Base-by-base conservation (phyloP, 305 asterid species). In the Fraxinus dipetala region DNA sequence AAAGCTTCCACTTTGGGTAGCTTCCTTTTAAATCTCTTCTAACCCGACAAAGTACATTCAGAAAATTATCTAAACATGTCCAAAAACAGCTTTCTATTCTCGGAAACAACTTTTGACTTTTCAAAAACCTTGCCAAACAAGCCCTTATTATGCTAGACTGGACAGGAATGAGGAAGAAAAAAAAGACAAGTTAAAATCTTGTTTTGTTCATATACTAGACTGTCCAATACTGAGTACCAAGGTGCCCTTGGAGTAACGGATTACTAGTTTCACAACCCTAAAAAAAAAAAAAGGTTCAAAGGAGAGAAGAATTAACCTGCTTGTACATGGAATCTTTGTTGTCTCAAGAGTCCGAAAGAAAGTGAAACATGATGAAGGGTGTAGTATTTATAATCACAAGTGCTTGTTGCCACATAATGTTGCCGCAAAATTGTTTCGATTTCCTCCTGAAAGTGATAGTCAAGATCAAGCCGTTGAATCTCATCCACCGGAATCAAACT, bases 311-410 rank as follows among this genome's bases (percentile, higher is more conserved):
- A 16, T 14, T 18, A 61, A 83, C 85, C 87, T 79, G 84, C 56
- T 5, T 77, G 43, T 2, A 90, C 87, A 18, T 74, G 26, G 84
- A 85, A 80, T 35, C 96, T 90, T 54, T 82, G 77, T 77, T 89
- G 93, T 81, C 96, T 81, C 30, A 88, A 45, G 3, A 90, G 87
- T 34, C 91, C 81, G 69, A 92, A 89, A 24, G 84, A 88, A 36
- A 92, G 92, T 2, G 93, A 83, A 83, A 82, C 85, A 5, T 85
- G 77, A 13, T 13, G 72, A 2, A 86, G 87, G 1, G 78, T 77
- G 43, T 78, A 63, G 61, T 31, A 72, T 65, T 84, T 78, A 8
- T 72, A 20, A 24, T n/a, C 51, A 32, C 30, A 22, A 38, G 40
- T 26, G 35, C 78, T 36, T 4, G 34, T 35, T 31, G 75, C 28